Evolutionary conservation across 768 basidiomycete species (phyloP).

Genomic region (Bullera alba): DNA sequence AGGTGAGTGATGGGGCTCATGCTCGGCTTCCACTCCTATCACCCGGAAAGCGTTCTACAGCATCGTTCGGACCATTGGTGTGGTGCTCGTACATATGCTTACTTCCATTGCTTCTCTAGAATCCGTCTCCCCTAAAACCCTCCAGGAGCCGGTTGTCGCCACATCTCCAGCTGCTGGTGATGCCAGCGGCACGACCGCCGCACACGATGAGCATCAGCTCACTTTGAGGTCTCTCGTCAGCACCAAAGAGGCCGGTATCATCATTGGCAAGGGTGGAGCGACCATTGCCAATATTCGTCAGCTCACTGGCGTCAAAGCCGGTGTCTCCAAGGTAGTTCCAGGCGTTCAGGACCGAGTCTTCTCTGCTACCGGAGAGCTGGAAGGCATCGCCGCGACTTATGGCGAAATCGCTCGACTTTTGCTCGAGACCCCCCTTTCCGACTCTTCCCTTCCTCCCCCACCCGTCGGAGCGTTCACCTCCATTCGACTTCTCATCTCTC

Average conservation of each 20-base stretch:
- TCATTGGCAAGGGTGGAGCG: slow-evolving; percentile 73
- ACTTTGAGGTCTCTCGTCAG: slow-evolving; percentile 91
- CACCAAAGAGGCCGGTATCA: slow-evolving; percentile 65
- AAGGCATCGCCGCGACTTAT: slow-evolving; percentile 94
- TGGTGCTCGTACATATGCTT: too few species aligned
- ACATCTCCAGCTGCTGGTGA: too few species aligned
- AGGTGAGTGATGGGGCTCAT: too few species aligned
- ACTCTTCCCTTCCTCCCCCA: slow-evolving; percentile 61
- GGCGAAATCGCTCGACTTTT: slow-evolving; percentile 88
- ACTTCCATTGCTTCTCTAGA: too few species aligned
- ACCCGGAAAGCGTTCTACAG: too few species aligned
- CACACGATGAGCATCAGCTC: slow-evolving; percentile 46
- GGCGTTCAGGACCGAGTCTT: slow-evolving; percentile 98
- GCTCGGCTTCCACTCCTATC: too few species aligned
- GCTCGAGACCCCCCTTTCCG: slow-evolving; percentile 63
- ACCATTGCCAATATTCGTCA: slow-evolving; percentile 96
- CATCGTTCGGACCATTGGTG: too few species aligned
- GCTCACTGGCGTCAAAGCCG: slow-evolving; percentile 93
- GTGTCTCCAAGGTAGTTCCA: slow-evolving; percentile 95
- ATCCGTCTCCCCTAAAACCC: slow-evolving; percentile 32
- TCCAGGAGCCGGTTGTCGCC: too few species aligned
- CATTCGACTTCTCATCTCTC: slow-evolving; percentile 93
- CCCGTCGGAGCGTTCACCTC: slow-evolving; percentile 66
- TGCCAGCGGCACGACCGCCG: slow-evolving; percentile 9
- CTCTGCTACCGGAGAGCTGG: slow-evolving; percentile 83